Evolutionary conservation across 2,329 filamentous ascomycete genomes (phyloP), one percentile per base, ranked within the genome.

Genomic region (Clonostachys rhizophaga): DNA sequence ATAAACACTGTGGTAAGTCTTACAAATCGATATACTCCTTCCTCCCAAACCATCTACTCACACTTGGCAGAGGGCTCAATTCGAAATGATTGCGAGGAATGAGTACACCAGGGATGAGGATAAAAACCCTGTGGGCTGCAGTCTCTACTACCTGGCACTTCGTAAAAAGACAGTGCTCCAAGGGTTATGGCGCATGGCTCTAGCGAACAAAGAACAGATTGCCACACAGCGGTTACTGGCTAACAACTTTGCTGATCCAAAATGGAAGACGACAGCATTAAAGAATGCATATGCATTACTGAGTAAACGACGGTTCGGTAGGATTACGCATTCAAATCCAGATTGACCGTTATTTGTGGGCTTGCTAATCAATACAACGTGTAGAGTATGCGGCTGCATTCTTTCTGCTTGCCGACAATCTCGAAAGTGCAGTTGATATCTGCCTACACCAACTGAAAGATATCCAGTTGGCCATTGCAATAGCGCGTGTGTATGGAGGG

Each of bases 221-320:
- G 83, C 87, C 0, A 99, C 94, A 0, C 81, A 86, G 50, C 83
- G 81, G 50, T 75, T 99, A 33, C 72, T 99, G 18, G 79, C 86
- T n/a, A 95, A 96, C 59, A 91, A 97, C 63, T 99, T 99, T 64
- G 76, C 82, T 5, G 88, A 96, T 51, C 78, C 84, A 1, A 86
- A 89, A 55, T 97, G 94, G 89, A 87, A 81, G 62, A 95, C 88
- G 2, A 83, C 89, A 5, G 94, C 94, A 1, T 71, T 95, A 50
- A 99, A 99, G 68, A 99, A 99, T 63, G 94, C 94, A 0, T 99
- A 96, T 67, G 92, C 94, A 4, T 68, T 99, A 47, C 84, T 99
- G 61, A 94, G 92, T 54, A 95, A 91, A 66, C 81, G 90, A 41
- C 79, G 94, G 44, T 96, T 96, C 63, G 81, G 87, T 90, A 43